These are phyloP conservation scores for Hygrophila difformis DNA, from an alignment of 257 asterid species.

Conservation along the genomic window DNA sequence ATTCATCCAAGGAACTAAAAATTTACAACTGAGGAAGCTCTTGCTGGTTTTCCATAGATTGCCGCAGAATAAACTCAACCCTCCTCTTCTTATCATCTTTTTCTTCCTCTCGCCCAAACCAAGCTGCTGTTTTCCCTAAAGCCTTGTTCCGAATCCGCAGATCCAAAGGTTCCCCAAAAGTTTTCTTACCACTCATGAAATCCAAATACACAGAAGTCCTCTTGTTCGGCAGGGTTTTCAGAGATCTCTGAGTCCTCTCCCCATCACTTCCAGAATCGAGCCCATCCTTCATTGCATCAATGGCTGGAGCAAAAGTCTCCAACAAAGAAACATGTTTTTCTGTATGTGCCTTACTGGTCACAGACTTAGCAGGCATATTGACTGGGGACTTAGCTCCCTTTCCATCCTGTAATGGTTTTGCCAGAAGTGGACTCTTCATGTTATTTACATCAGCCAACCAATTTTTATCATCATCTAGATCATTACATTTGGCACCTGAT, in stretches of 20 bases:
- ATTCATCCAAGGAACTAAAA: constrained; percentile 41
- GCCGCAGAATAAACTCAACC: constrained; percentile 70
- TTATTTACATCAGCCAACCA: constrained; percentile 21
- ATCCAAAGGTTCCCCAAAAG: constrained; percentile 78
- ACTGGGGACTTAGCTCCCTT: constrained; percentile 37
- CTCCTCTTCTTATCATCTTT: constrained; percentile 88
- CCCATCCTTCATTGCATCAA: constrained; percentile 85
- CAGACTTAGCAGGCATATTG: constrained; percentile 34
- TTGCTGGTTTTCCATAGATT: constrained; percentile 64
- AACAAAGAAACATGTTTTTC: constrained; percentile 48
- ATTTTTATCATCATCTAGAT: constrained; percentile 22
- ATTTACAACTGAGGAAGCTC: constrained; percentile 86
- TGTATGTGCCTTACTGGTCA: constrained; percentile 15
- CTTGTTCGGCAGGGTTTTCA: constrained; percentile 41
- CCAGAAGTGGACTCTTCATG: constrained; percentile 35
- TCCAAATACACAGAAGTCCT: constrained; percentile 64
- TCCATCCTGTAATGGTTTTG: constrained; percentile 39
- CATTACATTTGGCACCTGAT: constrained; percentile 39
- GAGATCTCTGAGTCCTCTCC: too few species aligned
- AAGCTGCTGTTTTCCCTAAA: constrained; percentile 35
- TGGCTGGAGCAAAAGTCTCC: constrained; percentile 93
- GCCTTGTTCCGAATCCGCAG: constrained; percentile 65
- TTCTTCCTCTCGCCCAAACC: constrained; percentile 76
- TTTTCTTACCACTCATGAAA: constrained; percentile 58
- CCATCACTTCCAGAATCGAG: constrained; percentile 52